Conservation (phyloP, 805 yeast species). For the Huiozyma sinensis region DNA sequence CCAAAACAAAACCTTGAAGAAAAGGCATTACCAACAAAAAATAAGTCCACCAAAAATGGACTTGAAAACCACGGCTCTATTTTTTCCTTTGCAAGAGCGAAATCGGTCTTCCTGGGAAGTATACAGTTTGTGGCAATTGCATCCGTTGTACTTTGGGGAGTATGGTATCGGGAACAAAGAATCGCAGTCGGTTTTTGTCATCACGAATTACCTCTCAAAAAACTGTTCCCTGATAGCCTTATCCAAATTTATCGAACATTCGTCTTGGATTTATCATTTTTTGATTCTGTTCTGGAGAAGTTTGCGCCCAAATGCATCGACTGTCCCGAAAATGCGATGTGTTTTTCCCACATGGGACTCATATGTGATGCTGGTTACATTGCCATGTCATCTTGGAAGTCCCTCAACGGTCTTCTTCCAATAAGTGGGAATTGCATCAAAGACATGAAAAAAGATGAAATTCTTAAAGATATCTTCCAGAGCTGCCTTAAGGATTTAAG, state of each 20-base stretch:
- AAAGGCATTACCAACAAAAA: too few relatives aligned
- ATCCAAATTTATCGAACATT: conserved; percentile 29
- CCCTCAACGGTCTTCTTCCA: conserved; percentile 45
- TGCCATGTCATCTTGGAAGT: conserved; percentile 21
- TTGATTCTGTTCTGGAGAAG: conserved; percentile 29
- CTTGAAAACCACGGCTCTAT: too few relatives aligned
- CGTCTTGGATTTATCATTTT: conserved; percentile 27
- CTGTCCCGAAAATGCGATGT: conserved; percentile 73
- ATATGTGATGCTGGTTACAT: conserved; percentile 61
- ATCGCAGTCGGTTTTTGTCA: conserved; percentile 66
- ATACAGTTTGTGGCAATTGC: conserved; percentile 25
- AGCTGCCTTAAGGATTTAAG: conserved; percentile 52
- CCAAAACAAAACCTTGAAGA: too few relatives aligned
- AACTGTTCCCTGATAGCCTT: not conserved
- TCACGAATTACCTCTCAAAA: conserved; percentile 2
- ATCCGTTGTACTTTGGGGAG: conserved; percentile 20
- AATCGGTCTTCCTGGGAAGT: too few relatives aligned
- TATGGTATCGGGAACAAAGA: conserved; percentile 56
- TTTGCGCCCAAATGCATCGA: conserved; percentile 53
- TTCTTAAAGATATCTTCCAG: conserved; percentile 49
- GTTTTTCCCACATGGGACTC: conserved; percentile 46
- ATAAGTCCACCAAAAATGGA: too few relatives aligned
- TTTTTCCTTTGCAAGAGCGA: too few relatives aligned
- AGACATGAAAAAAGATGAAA: conserved; percentile 57
- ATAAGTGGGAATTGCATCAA: conserved; percentile 54